Evolutionary conservation across 768 basidiomycete genomes (phyloP).

Genomic region (Russula virescens): DNA sequence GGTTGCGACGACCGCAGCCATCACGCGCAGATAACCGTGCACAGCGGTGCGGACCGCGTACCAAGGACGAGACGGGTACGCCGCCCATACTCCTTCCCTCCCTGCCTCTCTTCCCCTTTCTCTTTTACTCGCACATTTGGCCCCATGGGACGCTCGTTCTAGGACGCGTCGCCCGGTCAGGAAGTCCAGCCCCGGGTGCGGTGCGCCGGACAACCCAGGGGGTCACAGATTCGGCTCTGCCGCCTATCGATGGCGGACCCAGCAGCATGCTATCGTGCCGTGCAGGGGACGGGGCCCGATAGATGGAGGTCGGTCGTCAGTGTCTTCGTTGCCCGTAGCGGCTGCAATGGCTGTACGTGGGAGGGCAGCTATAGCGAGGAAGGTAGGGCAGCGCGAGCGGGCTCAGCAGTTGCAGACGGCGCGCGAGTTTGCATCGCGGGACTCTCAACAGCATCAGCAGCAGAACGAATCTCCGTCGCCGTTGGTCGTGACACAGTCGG

Average conservation of each 20-base stretch:
- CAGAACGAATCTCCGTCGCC: no score
- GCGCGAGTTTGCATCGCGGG: conserved; percentile 13
- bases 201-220: conserved; percentile 43
- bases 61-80: conserved; percentile 40
- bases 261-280: conserved; percentile 33
- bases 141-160: conserved; percentile 51
- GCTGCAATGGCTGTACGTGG: neutral
- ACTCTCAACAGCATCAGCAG: no score
- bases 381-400: conserved; percentile 14
- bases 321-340: neutral
- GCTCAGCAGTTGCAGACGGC: neutral
- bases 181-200: neutral
- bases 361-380: conserved; percentile 8
- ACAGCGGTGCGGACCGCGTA: conserved; percentile 30
- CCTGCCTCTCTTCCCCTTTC: conserved; percentile 7
- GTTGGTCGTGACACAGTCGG: no score
- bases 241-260: conserved; percentile 36
- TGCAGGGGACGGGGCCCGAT: conserved; percentile 6
- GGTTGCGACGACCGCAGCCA: neutral
- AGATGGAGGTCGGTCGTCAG: neutral
- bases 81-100: neutral
- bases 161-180: conserved; percentile 25
- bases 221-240: conserved; percentile 74
- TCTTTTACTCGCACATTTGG: conserved; percentile 46
- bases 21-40: conserved; percentile 19